These are phyloP conservation scores for Trifolium fragiferum DNA, from an alignment of 306 rosid genomes.

Conservation along the genomic window DNA sequence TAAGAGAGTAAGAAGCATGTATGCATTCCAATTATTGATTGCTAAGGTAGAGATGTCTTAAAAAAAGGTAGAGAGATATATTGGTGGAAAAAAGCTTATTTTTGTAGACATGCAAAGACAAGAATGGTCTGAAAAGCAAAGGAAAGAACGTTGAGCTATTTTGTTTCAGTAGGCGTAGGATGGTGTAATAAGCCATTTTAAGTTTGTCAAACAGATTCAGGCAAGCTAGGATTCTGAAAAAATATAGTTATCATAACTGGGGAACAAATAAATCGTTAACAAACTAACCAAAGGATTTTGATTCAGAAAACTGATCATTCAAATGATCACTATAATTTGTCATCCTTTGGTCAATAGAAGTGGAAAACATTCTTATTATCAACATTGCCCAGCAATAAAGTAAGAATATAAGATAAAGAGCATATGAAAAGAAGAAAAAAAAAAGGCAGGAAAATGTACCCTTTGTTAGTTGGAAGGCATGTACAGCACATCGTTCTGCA, in stretches of 20 bases:
- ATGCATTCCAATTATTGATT: conserved; percentile 19
- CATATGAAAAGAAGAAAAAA: conserved; percentile 8
- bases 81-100: neutral
- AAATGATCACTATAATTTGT: conserved; percentile 13
- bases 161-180: neutral
- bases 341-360: conserved; percentile 6
- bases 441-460: conserved; percentile 57
- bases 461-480: conserved; percentile 75
- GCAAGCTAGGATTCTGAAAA: conserved; percentile 1
- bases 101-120: conserved; percentile 8
- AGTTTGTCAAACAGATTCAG: conserved; percentile 30
- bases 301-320: conserved; percentile 24
- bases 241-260: neutral
- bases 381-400: neutral
- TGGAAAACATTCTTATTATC: neutral
- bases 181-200: conserved; percentile 3
- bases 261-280: neutral
- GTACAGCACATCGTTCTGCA: conserved; percentile 90
- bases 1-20: conserved; percentile 7
- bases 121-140: neutral
- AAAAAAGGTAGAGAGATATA: neutral
- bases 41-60: neutral
- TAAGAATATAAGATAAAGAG: conserved; percentile 7
- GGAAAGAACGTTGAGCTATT: neutral
- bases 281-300: neutral